Percentiles rank a stretch among this genome's conserved stretches.
Conservation (phyloP, 1,139 yeast species). For the Diutina pseudorugosa region DNA sequence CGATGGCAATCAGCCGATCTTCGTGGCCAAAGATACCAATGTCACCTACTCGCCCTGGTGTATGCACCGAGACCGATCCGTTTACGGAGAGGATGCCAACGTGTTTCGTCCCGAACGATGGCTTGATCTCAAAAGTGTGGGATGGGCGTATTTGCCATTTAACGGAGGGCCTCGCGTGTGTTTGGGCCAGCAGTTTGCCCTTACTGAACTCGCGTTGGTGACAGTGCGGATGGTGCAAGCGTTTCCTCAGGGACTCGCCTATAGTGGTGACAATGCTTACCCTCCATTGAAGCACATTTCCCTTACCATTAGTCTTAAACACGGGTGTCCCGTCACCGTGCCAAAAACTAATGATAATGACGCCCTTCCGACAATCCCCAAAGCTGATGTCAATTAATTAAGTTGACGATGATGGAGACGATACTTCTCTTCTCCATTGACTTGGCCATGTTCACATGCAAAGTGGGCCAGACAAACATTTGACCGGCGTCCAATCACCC, state of each 20-base stretch:
- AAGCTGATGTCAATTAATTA: too few species aligned
- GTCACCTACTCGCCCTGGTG: neutral
- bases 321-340: neutral
- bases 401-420: too few species aligned
- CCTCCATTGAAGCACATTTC: neutral
- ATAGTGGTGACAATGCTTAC: neutral
- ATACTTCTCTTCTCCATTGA: too few species aligned
- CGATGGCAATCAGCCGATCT: neutral
- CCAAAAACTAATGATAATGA: too few species aligned
- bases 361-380: too few species aligned
- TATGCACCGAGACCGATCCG: neutral
- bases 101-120: neutral
- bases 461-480: too few species aligned
- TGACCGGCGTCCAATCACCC: too few species aligned
- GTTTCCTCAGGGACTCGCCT: neutral
- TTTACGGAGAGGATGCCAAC: slow-evolving; percentile 3
- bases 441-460: too few species aligned
- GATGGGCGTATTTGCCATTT: slow-evolving; percentile 17
- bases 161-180: slow-evolving; percentile 54
- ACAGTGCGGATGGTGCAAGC: slow-evolving; percentile 2
- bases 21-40: slow-evolving; percentile 1
- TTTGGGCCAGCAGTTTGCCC: slow-evolving; percentile 11
- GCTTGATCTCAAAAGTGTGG: neutral
- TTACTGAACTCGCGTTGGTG: neutral
- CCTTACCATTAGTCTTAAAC: neutral